Evolutionary conservation across 306 rosid species (phyloP).

Genomic region (Hippophae tibetana): DNA sequence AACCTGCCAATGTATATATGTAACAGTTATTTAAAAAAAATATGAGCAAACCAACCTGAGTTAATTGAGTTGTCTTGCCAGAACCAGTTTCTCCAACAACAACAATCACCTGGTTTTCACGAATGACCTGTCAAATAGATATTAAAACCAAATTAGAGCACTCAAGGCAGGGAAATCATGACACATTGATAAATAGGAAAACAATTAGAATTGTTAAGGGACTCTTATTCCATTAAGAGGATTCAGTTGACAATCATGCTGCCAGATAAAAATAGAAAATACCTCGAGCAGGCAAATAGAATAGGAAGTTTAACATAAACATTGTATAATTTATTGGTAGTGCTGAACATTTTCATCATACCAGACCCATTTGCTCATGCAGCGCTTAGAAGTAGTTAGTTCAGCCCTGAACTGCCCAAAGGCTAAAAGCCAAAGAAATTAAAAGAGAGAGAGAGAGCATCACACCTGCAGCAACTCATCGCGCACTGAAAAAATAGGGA

Average conservation of each 20-base stretch:
- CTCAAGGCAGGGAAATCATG: neutral
- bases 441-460: constrained; percentile 9
- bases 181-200: neutral
- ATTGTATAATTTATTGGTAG: too few species aligned
- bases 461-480: constrained; percentile 88
- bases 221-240: too few species aligned
- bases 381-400: neutral
- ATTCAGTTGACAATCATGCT: too few species aligned
- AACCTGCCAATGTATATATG: too few species aligned
- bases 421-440: neutral
- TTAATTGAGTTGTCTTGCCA: constrained; percentile 93
- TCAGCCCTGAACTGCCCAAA: neutral
- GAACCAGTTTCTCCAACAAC: constrained; percentile 99
- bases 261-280: too few species aligned
- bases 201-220: constrained; percentile 2
- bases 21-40: neutral
- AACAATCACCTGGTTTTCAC: constrained; percentile 87
- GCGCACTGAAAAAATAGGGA: constrained; percentile 89
- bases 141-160: constrained; percentile 10
- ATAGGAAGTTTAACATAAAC: too few species aligned
- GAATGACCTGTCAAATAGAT: constrained; percentile 52
- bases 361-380: neutral
- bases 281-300: too few species aligned
- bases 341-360: too few species aligned
- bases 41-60: constrained; percentile 53